Percentiles rank a stretch among this genome's conserved stretches.
Evolutionary conservation across 2,329 filamentous ascomycete species (phyloP).

Genomic region (Trichoderma afroharzianum): DNA sequence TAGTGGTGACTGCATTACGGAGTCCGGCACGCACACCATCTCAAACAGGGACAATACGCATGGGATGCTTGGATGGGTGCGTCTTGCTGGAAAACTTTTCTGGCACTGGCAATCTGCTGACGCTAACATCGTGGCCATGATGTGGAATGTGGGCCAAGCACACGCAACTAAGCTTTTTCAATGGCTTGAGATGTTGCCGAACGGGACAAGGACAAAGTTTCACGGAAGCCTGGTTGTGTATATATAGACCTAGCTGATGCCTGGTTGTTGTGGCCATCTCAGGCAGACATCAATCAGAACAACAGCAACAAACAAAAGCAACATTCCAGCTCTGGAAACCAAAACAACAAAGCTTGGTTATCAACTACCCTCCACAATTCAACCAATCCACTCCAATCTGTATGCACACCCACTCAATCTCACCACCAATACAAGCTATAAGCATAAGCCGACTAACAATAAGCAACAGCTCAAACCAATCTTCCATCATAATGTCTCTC

Average conservation of each 20-base stretch:
- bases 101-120: neutral
- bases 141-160: neutral
- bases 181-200: neutral
- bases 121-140: conserved; percentile 6
- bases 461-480: neutral
- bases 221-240: neutral
- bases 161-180: neutral
- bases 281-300: conserved; percentile 9
- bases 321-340: neutral
- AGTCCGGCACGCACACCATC: neutral
- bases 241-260: conserved; percentile 15
- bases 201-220: neutral
- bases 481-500: conserved; percentile 12
- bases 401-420: neutral
- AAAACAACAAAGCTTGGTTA: neutral
- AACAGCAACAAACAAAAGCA: neutral
- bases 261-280: neutral
- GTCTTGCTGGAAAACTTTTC: neutral
- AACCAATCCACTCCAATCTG: neutral
- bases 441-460: neutral
- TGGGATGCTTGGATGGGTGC: neutral
- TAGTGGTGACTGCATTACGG: neutral
- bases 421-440: neutral
- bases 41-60: neutral
- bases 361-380: neutral